Percentiles rank a stretch among this genome's conserved stretches.
phyloP scores from a whole-genome alignment of 1,284 basidiomycete genomes.

The Tremellales sp. region DNA sequence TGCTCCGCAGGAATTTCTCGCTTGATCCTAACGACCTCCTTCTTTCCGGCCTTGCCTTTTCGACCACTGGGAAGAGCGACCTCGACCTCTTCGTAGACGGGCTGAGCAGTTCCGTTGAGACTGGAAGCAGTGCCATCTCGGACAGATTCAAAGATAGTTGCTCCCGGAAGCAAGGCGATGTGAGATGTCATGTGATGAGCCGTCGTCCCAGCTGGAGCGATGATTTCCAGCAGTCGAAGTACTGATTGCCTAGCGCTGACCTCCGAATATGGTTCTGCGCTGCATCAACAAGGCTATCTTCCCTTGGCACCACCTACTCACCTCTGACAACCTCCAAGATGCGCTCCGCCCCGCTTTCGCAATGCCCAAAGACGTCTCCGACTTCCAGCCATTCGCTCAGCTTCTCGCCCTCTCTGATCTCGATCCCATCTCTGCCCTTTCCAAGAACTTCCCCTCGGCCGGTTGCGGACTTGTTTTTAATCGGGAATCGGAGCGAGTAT shows the following conservation, averaged over 20 bases:
- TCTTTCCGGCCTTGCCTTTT: constrained; percentile 37
- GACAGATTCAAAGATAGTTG: constrained; percentile 53
- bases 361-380: constrained; percentile 46
- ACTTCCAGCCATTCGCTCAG: constrained; percentile 50
- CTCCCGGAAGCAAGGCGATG: constrained; percentile 49
- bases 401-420: constrained; percentile 44
- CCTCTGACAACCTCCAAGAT: constrained; percentile 46
- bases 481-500: constrained; percentile 45
- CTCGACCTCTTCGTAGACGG: constrained; percentile 35
- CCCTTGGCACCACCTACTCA: constrained; percentile 19
- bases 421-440: constrained; percentile 37
- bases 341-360: constrained; percentile 34
- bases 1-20: constrained; percentile 35
- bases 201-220: constrained; percentile 47
- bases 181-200: constrained; percentile 46
- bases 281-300: neutral
- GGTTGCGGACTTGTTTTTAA: constrained; percentile 3
- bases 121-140: constrained; percentile 45
- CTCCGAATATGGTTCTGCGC: constrained; percentile 53
- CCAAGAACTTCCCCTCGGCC: neutral
- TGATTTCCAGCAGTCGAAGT: constrained; percentile 52
- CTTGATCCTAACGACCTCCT: constrained; percentile 38
- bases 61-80: constrained; percentile 27
- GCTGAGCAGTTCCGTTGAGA: constrained; percentile 16
- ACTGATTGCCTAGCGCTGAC: constrained; percentile 52